These are phyloP conservation scores for Xylaria grammica DNA, from an alignment of 495 filamentous ascomycete genomes.

Conservation along the genomic window DNA sequence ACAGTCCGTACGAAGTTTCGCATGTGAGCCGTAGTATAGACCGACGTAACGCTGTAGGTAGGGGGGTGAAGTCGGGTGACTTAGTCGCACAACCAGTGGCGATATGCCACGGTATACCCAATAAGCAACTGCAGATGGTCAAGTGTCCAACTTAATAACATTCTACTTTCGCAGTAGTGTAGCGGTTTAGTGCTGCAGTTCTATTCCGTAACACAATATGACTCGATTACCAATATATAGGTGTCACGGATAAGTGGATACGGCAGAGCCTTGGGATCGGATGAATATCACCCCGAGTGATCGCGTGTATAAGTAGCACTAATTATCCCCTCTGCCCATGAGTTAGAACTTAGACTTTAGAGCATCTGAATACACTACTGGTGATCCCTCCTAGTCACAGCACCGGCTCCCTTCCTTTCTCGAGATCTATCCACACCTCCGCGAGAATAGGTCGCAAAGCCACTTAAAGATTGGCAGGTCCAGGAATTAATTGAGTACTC, in stretches of 20 bases:
- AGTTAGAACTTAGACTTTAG: too few relatives aligned
- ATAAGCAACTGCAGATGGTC: conserved; percentile 2
- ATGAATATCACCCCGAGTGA: too few relatives aligned
- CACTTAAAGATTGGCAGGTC: conserved; percentile 9
- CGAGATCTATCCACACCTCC: too few relatives aligned
- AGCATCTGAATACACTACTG: too few relatives aligned
- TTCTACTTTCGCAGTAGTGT: not conserved
- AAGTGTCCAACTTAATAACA: too few relatives aligned
- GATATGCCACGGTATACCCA: not conserved
- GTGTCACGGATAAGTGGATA: too few relatives aligned
- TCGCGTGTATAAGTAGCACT: too few relatives aligned
- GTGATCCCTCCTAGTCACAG: too few relatives aligned
- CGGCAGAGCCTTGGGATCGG: too few relatives aligned
- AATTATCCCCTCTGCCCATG: too few relatives aligned
- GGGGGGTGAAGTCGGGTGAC: conserved; percentile 3
- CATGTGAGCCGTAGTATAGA: conserved; percentile 6
- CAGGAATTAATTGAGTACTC: conserved; percentile 2
- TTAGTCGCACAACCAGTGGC: conserved; percentile 7
- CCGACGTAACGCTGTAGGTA: not conserved
- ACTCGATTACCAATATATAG: conserved; percentile 1
- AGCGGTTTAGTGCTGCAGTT: not conserved
- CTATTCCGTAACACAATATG: conserved; percentile 7
- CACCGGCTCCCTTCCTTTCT: too few relatives aligned
- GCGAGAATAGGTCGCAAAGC: too few relatives aligned
- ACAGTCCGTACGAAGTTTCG: conserved; percentile 4